phyloP scores from a whole-genome alignment of 495 filamentous ascomycete species.

The Aspergillus diversus region DNA sequence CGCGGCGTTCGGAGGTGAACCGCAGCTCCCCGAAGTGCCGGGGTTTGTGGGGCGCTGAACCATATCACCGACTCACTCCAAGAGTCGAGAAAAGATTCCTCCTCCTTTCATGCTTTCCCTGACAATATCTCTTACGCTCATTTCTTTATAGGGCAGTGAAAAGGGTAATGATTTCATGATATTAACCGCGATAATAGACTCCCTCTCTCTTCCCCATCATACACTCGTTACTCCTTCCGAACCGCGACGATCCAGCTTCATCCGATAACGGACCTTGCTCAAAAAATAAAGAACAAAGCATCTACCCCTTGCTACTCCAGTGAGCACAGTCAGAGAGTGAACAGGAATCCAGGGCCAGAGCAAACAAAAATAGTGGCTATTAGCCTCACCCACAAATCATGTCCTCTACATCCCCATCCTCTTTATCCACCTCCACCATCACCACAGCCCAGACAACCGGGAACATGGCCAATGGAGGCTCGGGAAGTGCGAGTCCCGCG shows the following conservation, averaged over 20 bases:
- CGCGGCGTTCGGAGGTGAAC: slow-evolving; percentile 30
- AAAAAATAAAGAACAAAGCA: not conserved
- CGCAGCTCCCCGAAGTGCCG: slow-evolving; percentile 36
- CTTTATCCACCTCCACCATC: slow-evolving; percentile 24
- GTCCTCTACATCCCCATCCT: slow-evolving; percentile 32
- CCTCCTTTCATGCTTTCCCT: not conserved
- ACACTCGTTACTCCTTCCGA: not conserved
- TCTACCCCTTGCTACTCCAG: not conserved
- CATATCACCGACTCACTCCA: not conserved
- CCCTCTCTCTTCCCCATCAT: not conserved
- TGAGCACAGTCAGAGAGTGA: not conserved
- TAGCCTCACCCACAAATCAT: slow-evolving; percentile 14
- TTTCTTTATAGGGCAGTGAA: not conserved
- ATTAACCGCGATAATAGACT: not conserved
- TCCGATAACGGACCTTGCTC: slow-evolving; percentile 23
- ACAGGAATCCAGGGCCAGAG: not conserved
- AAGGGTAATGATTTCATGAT: not conserved
- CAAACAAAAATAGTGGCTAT: not conserved
- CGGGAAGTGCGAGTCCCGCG: slow-evolving; percentile 16
- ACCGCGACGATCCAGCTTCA: not conserved
- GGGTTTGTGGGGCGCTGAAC: slow-evolving; percentile 34
- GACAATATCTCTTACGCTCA: slow-evolving; percentile 12
- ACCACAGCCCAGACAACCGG: slow-evolving; percentile 17
- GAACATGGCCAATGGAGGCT: slow-evolving; percentile 1
- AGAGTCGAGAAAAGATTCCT: slow-evolving; percentile 1